These are phyloP conservation scores for Solanum etuberosum DNA, from an alignment of 257 asterid species.

Conservation along the genomic window DNA sequence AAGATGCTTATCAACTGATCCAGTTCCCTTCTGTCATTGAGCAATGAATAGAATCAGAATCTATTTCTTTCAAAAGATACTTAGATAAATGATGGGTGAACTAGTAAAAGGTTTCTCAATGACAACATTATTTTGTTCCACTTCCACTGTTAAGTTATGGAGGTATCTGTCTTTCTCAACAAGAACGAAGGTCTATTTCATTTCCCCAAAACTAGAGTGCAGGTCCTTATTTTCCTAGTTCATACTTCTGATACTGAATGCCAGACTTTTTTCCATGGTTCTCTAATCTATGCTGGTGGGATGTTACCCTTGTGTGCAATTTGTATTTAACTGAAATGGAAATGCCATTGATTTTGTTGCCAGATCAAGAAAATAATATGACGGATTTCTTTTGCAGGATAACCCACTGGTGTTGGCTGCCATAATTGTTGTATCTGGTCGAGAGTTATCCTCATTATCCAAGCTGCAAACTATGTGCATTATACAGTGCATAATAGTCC, in stretches of 20 bases:
- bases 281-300: neutral
- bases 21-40: neutral
- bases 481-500: neutral
- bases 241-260: neutral
- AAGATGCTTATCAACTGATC: neutral
- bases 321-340: neutral
- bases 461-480: neutral
- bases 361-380: neutral
- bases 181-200: neutral
- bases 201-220: neutral
- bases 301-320: neutral
- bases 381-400: neutral
- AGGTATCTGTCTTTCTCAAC: neutral
- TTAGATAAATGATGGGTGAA: neutral
- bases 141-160: neutral
- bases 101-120: neutral
- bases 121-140: neutral
- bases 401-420: neutral
- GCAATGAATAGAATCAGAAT: neutral
- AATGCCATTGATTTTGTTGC: neutral
- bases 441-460: neutral
- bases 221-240: neutral
- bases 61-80: neutral
- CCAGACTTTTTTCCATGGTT: neutral
- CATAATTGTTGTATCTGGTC: neutral